Conservation (phyloP, 2,329 filamentous ascomycete species). For the Arthroderma uncinatum region DNA sequence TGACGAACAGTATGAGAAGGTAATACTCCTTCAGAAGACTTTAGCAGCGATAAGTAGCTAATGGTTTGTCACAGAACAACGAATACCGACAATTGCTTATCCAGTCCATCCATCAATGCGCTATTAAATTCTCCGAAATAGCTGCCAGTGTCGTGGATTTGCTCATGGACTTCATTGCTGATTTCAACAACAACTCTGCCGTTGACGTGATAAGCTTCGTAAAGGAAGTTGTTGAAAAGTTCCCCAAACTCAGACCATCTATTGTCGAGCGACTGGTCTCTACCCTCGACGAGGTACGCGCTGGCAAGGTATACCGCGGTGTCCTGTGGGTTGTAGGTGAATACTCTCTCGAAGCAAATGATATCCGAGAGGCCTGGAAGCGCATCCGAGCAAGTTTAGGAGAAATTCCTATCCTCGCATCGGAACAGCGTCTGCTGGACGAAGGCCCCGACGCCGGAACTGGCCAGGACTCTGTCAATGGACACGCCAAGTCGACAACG, state of each 20-base stretch:
- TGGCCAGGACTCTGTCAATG: conserved; percentile 61
- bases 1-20: conserved; percentile 95
- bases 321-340: conserved; percentile 97
- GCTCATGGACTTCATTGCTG: conserved; percentile 97
- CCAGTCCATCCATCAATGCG: conserved; percentile 94
- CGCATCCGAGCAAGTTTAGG: conserved; percentile 85
- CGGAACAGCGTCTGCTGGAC: conserved; percentile 83
- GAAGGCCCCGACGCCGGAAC: conserved; percentile 63
- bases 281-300: conserved; percentile 83
- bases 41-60: conserved; percentile 17
- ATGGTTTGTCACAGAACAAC: conserved; percentile 48
- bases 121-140: conserved; percentile 98
- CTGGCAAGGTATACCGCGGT: conserved; percentile 93
- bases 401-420: conserved; percentile 92
- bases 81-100: conserved; percentile 93
- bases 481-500: conserved; percentile 59
- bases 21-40: conserved; percentile 16
- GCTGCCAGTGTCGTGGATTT: conserved; percentile 92
- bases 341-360: conserved; percentile 85
- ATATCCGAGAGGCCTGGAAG: conserved; percentile 95
- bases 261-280: conserved; percentile 84
- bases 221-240: conserved; percentile 97
- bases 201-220: conserved; percentile 98
- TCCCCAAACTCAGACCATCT: conserved; percentile 73
- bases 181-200: conserved; percentile 93